phyloP scores from a whole-genome alignment of 2,329 filamentous ascomycete genomes.

The Aquanectria penicillioides region DNA sequence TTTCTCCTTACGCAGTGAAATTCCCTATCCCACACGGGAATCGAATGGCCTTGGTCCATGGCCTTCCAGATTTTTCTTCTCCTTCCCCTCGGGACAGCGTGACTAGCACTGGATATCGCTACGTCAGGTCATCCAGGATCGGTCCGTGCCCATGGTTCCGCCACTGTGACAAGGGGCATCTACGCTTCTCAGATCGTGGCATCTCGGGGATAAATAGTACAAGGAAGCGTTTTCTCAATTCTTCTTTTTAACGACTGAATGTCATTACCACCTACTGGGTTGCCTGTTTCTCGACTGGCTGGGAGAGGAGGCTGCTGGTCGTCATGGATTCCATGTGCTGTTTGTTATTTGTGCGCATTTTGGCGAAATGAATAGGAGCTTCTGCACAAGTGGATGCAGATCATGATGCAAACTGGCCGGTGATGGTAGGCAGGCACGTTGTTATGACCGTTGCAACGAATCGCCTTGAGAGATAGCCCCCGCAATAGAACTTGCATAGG shows the following conservation, averaged over 20 bases:
- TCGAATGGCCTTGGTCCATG: not conserved
- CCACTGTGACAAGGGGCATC: not conserved
- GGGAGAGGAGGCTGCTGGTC: no score
- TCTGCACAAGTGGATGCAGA: constrained; percentile 1
- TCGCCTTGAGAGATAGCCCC: no score
- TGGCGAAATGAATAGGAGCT: constrained; percentile 16
- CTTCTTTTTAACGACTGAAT: no score
- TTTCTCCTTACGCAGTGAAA: no score
- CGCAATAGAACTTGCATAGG: no score
- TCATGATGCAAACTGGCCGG: not conserved
- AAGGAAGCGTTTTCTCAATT: no score
- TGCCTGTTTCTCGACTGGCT: no score
- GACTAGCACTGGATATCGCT: not conserved
- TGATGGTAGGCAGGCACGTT: not conserved
- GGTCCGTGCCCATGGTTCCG: not conserved
- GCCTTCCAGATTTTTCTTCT: no score
- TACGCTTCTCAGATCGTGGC: not conserved
- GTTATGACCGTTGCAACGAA: not conserved
- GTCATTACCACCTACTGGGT: no score
- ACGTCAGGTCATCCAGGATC: not conserved
- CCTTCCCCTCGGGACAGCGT: not conserved
- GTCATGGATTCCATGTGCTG: no score
- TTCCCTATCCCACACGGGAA: not conserved
- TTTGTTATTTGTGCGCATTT: constrained; percentile 2
- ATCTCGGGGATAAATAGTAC: not conserved